These are phyloP conservation scores for Trypanosoma platydactyli DNA, from an alignment of 208 protist species.

Conservation along the genomic window DNA sequence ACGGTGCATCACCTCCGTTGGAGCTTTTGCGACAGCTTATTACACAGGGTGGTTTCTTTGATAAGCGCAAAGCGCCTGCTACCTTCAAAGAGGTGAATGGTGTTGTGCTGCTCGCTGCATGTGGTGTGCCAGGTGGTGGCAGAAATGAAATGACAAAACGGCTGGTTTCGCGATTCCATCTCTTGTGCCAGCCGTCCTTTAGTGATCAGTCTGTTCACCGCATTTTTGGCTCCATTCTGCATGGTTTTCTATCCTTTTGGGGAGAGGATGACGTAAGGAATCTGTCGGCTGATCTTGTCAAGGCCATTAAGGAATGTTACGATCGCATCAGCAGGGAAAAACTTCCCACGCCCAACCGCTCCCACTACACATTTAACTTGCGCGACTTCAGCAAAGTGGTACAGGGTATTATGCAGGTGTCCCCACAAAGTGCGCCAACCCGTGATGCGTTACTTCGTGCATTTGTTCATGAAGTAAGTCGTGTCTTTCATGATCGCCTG, in stretches of 20 bases:
- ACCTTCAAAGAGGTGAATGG: conserved; percentile 93
- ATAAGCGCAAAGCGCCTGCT: conserved; percentile 92
- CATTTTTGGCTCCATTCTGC: conserved; percentile 97
- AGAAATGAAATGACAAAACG: conserved; percentile 92
- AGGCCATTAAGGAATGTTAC: conserved; percentile 95
- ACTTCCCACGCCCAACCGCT: conserved; percentile 96
- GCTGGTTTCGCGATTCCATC: conserved; percentile 92
- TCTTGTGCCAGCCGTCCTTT: conserved; percentile 93
- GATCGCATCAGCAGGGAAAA: conserved; percentile 92
- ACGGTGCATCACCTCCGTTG: conserved; percentile 94
- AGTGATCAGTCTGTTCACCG: conserved; percentile 76
- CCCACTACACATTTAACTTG: conserved; percentile 99
- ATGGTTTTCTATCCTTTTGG: conserved; percentile 85
- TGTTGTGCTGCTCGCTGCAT: conserved; percentile 88
- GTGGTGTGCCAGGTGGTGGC: conserved; percentile 95
- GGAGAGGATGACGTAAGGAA: conserved; percentile 41
- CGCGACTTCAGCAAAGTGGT: conserved; percentile 97
- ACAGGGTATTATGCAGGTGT: conserved; percentile 94
- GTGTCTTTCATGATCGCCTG: conserved; percentile 97
- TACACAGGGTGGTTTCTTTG: conserved; percentile 92
- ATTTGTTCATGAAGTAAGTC: conserved; percentile 95
- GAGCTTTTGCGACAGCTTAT: conserved; percentile 96
- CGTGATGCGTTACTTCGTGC: conserved; percentile 68
- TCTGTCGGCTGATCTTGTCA: conserved; percentile 80
- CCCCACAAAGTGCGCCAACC: conserved; percentile 53